phyloP scores from a whole-genome alignment of 306 rosid genomes.

The Inga laurina region DNA sequence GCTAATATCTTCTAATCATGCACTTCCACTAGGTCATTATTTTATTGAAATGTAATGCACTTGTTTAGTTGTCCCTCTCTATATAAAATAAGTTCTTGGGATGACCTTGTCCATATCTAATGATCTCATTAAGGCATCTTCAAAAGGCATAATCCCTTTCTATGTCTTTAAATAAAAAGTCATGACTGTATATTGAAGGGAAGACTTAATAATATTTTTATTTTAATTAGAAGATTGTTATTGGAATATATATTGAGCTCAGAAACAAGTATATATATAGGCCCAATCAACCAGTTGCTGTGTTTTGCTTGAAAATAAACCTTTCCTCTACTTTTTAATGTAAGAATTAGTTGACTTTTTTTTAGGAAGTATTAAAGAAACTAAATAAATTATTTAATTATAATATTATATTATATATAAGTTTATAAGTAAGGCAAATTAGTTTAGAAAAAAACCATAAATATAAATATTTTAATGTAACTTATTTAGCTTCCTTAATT shows the following conservation, averaged over 20 bases:
- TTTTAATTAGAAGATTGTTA: constrained; percentile 11
- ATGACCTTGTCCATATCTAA: constrained; percentile 58
- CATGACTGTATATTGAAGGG: not conserved
- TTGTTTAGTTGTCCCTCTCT: constrained; percentile 5
- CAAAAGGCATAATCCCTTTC: constrained; percentile 46
- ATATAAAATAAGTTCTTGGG: constrained; percentile 28
- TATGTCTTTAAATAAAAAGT: constrained; percentile 9
- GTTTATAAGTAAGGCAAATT: too few species aligned
- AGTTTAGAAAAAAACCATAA: too few species aligned
- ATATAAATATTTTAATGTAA: too few species aligned
- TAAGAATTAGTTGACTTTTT: too few species aligned
- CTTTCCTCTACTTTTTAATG: accelerated
- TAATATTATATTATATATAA: too few species aligned
- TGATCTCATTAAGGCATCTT: constrained; percentile 53
- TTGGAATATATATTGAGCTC: constrained; percentile 13
- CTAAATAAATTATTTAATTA: too few species aligned
- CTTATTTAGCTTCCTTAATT: too few species aligned
- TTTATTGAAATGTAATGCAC: constrained; percentile 25
- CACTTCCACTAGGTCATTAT: not conserved
- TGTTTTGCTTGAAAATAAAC: not conserved
- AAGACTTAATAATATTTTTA: not conserved
- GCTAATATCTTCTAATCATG: constrained; percentile 18
- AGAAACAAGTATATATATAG: not conserved
- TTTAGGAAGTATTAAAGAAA: too few species aligned
- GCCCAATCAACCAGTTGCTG: not conserved